Base-by-base conservation (phyloP, 805 yeast genomes). In the Cyberlindnera veronae region DNA sequence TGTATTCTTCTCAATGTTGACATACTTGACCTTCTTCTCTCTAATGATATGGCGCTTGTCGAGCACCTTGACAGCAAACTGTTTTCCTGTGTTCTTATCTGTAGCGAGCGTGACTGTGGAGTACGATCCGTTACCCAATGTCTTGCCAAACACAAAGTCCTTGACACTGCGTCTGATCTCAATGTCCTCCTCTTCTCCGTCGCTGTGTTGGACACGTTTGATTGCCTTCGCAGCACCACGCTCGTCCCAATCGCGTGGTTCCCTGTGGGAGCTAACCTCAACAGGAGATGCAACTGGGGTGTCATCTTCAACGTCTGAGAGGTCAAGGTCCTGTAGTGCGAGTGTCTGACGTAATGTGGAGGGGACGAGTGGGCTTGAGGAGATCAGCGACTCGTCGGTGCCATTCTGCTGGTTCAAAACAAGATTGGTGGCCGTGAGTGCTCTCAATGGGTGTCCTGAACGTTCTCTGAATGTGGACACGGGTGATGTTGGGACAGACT, bases 51-150 rank as follows among this genome's bases (percentile, higher is more conserved):
- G 91, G 41, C 83, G 72, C 57, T 85, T 85, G 58, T 81, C 88
- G 41, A 85, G 63, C 4, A 84, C 76, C 57, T 85, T 85, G 10
- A 85, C 81, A 2, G 95, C 95, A 58, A 80, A 85, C 14, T 90
- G 83, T 44, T 82, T 78, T 42, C 74, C 72, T 33, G 85, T 82
- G 53, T 79, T 88, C 34, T 79, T 67, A 46, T 93, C 95, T 2
- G 86, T 74, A 0, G 97, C 99, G 29, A 87, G 75, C 50, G 79
- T 76, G 4, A 91, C 99, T 1, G 95, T 90, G 9, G 97, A 89
- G 59, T 91, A 93, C 6, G 96, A 88, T 2, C 99, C 99, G 58
- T 87, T 95, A 22, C 99, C 99, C 21, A 93, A 75, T 32, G 84
- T 79, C 14, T 86, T 79, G 9, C 95, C 95, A 58, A 93, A 88